A percentile compares a stretch with the other conserved stretches of the same genome.
Conservation (phyloP, 2,329 filamentous ascomycete species). For the Xylaria sp. region DNA sequence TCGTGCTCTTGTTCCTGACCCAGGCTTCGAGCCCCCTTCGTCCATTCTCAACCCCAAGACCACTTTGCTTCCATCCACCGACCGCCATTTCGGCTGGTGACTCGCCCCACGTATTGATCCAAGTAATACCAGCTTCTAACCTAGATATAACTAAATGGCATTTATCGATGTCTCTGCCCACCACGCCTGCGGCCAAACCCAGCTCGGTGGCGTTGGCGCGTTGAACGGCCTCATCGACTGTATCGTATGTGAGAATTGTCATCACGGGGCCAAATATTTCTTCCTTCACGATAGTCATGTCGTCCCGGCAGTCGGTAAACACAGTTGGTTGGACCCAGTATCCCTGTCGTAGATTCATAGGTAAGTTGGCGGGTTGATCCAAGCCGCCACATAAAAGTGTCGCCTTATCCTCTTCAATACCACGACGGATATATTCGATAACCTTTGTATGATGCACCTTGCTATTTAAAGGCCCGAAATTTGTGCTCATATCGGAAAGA, state of each 20-base stretch:
- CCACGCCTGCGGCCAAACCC: conserved; percentile 85
- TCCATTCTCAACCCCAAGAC: conserved; percentile 88
- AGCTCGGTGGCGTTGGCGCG: conserved; percentile 82
- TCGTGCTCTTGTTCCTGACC: conserved; percentile 86
- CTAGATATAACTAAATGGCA: conserved; percentile 77
- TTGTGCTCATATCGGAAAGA: conserved; percentile 76
- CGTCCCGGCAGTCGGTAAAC: conserved; percentile 85
- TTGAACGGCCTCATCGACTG: conserved; percentile 72
- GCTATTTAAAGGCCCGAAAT: conserved; percentile 86
- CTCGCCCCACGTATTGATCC: conserved; percentile 96
- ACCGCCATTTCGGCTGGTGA: conserved; percentile 91
- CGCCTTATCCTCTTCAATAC: conserved; percentile 77
- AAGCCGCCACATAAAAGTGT: conserved; percentile 77
- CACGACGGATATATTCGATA: conserved; percentile 77
- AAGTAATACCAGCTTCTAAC: conserved; percentile 86
- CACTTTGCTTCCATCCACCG: conserved; percentile 91
- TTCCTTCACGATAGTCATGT: conserved; percentile 81
- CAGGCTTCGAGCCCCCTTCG: conserved; percentile 81
- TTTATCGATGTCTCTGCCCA: conserved; percentile 77
- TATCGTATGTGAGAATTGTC: conserved; percentile 79
- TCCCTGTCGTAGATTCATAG: conserved; percentile 65
- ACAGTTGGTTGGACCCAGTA: conserved; percentile 87
- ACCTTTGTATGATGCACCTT: conserved; percentile 81
- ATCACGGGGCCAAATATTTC: conserved; percentile 93
- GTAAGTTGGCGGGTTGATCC: conserved; percentile 63